Conservation (phyloP, 164 flowering plant species). For the Piper betle region DNA sequence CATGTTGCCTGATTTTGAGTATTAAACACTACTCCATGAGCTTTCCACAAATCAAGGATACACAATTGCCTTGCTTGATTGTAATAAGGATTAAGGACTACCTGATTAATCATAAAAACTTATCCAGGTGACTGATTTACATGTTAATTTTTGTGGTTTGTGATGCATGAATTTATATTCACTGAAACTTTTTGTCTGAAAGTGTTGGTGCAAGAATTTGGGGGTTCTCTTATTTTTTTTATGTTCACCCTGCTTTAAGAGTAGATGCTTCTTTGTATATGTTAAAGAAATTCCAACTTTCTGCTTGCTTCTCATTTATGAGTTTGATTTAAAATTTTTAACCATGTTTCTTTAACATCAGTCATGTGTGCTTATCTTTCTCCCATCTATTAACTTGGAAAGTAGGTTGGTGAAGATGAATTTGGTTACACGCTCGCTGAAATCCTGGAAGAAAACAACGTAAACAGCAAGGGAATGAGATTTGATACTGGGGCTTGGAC, state of each 20-base stretch:
- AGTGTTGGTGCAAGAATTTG: too few species aligned
- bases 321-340: too few species aligned
- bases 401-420: constrained; percentile 96
- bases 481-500: constrained; percentile 98
- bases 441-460: constrained; percentile 84
- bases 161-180: too few species aligned
- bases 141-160: background rate
- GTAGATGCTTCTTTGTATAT: too few species aligned
- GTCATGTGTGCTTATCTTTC: background rate
- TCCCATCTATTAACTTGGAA: constrained; percentile 3
- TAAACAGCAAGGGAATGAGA: constrained; percentile 72
- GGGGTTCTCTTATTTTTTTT: too few species aligned
- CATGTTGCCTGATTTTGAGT: too few species aligned
- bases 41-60: too few species aligned
- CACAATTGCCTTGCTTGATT: background rate
- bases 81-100: background rate
- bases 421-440: constrained; percentile 97
- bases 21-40: too few species aligned
- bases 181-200: too few species aligned
- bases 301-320: background rate
- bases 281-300: too few species aligned
- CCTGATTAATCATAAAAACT: background rate
- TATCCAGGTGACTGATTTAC: background rate
- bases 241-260: too few species aligned
- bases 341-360: background rate